These are phyloP conservation scores for Canavalia gladiata DNA, from an alignment of 306 rosid genomes.

Conservation along the genomic window DNA sequence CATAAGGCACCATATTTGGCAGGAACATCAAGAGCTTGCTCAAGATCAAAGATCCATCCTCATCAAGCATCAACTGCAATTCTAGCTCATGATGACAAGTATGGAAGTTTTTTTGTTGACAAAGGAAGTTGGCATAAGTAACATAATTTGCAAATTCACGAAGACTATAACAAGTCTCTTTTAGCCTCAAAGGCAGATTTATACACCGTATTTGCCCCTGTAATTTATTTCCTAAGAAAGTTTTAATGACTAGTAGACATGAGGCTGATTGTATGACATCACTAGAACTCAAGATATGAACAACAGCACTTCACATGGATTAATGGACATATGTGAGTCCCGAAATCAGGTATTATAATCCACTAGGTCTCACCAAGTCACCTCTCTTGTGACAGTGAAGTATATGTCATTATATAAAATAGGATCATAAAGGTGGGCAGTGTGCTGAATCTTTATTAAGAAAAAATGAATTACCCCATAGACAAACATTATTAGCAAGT, in stretches of 20 bases:
- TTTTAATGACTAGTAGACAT: slow-evolving; percentile 16
- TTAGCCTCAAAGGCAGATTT: neutral
- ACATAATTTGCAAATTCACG: slow-evolving; percentile 1
- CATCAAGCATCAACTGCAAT: slow-evolving; percentile 32
- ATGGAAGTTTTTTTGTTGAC: slow-evolving; percentile 7
- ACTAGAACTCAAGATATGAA: slow-evolving; percentile 16
- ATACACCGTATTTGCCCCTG: neutral
- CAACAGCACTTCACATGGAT: slow-evolving; percentile 10
- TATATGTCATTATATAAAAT: slow-evolving; percentile 21
- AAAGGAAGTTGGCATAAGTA: slow-evolving; percentile 28
- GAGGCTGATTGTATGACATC: neutral
- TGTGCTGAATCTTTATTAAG: neutral
- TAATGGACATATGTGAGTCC: neutral
- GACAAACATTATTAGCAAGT: slow-evolving; percentile 3
- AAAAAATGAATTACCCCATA: neutral
- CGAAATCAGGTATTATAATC: slow-evolving; percentile 1
- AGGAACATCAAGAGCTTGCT: slow-evolving; percentile 10
- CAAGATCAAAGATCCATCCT: slow-evolving; percentile 19
- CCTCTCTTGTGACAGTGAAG: slow-evolving; percentile 15
- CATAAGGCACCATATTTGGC: neutral
- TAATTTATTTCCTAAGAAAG: slow-evolving; percentile 20
- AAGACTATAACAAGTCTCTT: neutral
- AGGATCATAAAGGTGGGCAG: slow-evolving; percentile 1
- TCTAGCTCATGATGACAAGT: slow-evolving; percentile 24
- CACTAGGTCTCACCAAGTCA: neutral